Evolutionary conservation across 345 rosid genomes (phyloP).

Genomic region (Rhizophora apiculata): DNA sequence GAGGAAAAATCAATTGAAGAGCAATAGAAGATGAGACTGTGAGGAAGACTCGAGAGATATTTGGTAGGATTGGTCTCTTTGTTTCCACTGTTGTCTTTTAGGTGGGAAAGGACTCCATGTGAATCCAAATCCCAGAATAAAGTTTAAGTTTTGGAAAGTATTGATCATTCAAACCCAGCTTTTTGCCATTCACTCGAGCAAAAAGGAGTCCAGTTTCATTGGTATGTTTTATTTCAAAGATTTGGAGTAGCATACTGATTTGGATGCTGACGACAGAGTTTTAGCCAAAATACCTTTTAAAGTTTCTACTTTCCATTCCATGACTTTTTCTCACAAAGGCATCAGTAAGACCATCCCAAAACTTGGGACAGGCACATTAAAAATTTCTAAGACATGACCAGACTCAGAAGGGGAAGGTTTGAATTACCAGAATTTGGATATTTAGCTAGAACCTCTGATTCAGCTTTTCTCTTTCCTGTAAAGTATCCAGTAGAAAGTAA

Average conservation of each 20-base stretch:
- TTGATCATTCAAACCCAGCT: too few species aligned
- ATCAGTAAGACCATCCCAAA: not conserved
- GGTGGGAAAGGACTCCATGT: too few species aligned
- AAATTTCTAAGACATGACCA: not conserved
- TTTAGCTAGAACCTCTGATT: constrained; percentile 82
- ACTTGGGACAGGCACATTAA: not conserved
- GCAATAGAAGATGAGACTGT: not conserved
- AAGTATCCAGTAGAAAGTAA: constrained; percentile 73
- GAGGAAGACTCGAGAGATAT: not conserved
- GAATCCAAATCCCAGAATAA: too few species aligned
- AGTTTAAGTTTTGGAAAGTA: too few species aligned
- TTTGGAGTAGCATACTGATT: not conserved
- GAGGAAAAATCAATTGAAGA: constrained; percentile 17
- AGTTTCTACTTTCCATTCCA: not conserved
- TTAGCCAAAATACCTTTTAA: not conserved
- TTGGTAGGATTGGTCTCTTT: too few species aligned
- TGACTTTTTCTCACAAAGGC: not conserved
- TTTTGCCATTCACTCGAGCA: too few species aligned
- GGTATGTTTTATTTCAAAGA: not conserved
- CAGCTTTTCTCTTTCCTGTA: constrained; percentile 84
- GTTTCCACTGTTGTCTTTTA: too few species aligned
- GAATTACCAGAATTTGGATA: constrained; percentile 76
- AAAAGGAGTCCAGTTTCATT: too few species aligned
- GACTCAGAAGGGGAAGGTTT: not conserved
- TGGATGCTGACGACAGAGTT: not conserved